Evolutionary conservation across 257 asterid genomes (phyloP).

Genomic region (Scutellaria galericulata): DNA sequence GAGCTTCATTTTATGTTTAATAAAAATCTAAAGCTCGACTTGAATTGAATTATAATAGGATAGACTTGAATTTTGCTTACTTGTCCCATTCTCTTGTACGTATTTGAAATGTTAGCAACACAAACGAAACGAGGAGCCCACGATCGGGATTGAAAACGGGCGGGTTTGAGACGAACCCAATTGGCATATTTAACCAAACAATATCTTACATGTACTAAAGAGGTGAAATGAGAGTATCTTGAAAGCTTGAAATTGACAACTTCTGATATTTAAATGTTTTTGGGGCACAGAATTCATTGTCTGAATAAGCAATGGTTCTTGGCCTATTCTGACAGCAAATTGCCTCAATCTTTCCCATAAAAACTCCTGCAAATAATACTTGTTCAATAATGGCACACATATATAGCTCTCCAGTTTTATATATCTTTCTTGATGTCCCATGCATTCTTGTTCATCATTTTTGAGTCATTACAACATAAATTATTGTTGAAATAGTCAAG

Average conservation of each 20-base stretch:
- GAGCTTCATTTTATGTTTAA: too few species aligned
- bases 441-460: slow-evolving; percentile 18
- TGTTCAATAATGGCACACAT: slow-evolving; percentile 6
- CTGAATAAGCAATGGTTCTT: slow-evolving; percentile 31
- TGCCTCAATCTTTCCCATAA: slow-evolving; percentile 36
- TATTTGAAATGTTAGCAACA: too few species aligned
- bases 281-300: slow-evolving; percentile 31
- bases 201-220: not conserved
- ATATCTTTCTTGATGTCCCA: slow-evolving; percentile 13
- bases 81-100: too few species aligned
- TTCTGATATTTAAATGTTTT: slow-evolving; percentile 31
- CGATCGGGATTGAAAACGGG: too few species aligned
- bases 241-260: slow-evolving; percentile 34
- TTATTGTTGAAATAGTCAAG: too few species aligned
- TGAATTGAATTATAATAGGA: too few species aligned
- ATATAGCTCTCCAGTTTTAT: not conserved
- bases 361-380: slow-evolving; percentile 13
- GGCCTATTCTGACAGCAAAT: slow-evolving; percentile 33
- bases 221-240: not conserved
- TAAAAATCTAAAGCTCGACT: too few species aligned
- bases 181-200: not conserved
- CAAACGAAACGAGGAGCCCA: too few species aligned
- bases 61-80: too few species aligned
- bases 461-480: not conserved
- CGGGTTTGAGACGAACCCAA: not conserved